Base-by-base conservation (phyloP, 2,329 filamentous ascomycete species). In the Graphium sp. region DNA sequence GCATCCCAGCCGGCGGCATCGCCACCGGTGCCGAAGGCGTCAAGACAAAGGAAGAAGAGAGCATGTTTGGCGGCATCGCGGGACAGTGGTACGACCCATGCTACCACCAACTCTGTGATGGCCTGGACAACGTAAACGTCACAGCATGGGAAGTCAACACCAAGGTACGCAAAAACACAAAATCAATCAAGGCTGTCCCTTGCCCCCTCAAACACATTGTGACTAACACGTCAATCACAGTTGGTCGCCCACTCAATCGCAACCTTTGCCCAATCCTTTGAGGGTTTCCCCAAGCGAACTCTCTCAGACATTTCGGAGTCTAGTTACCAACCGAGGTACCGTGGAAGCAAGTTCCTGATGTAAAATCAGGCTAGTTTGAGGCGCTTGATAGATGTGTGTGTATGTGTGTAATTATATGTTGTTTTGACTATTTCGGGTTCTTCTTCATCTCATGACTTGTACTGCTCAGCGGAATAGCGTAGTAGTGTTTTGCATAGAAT, bases 11-110 rank as follows among this genome's bases (percentile, higher is more conserved):
- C 1, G 78, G 80, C 15, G 80, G 80, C 18, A 69, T 85, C 35
- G 77, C 78, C 31, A 83, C 79, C 3, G 80, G 80, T 22, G 80
- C 80, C 2, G 79, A 85, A 49, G 75, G 66, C 9, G 48, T 80
- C 52, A 85, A 84, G 66, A 82, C 76, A 0, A 52, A 61, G 28
- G 60, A 70, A 19, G 74, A 85, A 44, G 65, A 52, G 3, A 55
- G 53, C 22, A 51, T 70, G 50, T 87, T 83, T 45, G 79, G 80
- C n/a, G 80, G 80, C 21, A 55, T 60, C 35, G 74, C 70, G 1
- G 77, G 66, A 13, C 52, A 61, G 16, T 62, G 62, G 56, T 66
- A 65, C 36, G 63, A 75, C 41, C 55, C 58, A 22, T 67, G 66
- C 55, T 72, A 74, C 42, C 66, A 76, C 43, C 58, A 71, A 45